Conservation (phyloP, 1,284 basidiomycete species). For the Calocybe gambosa region DNA sequence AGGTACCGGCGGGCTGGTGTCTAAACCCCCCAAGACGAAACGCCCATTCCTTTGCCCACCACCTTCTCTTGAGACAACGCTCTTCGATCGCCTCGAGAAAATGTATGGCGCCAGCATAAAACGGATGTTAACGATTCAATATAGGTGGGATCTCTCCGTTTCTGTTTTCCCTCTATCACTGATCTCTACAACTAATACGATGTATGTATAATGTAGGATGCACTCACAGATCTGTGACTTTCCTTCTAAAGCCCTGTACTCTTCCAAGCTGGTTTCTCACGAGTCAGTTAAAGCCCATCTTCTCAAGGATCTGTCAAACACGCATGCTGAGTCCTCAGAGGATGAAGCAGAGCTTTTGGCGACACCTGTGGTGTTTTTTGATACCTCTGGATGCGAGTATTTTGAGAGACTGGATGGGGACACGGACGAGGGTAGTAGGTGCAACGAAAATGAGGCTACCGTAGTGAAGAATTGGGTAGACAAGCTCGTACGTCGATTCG, state of each 20-base stretch:
- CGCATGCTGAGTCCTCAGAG: constrained; percentile 42
- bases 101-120: constrained; percentile 85
- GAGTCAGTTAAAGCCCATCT: constrained; percentile 66
- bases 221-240: constrained; percentile 82
- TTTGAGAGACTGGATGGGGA: constrained; percentile 70
- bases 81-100: constrained; percentile 86
- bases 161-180: not conserved
- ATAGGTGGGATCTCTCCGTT: constrained; percentile 51
- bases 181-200: constrained; percentile 48
- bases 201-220: too few species aligned
- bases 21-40: not conserved
- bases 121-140: constrained; percentile 81
- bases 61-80: constrained; percentile 76
- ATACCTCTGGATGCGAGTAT: constrained; percentile 90
- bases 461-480: constrained; percentile 81
- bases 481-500: constrained; percentile 52
- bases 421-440: constrained; percentile 78
- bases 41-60: constrained; percentile 50
- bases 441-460: constrained; percentile 90
- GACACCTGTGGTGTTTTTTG: constrained; percentile 86
- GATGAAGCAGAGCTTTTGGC: constrained; percentile 67
- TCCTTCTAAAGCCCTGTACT: constrained; percentile 82
- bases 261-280: constrained; percentile 66
- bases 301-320: constrained; percentile 64
- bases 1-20: not conserved